These are phyloP conservation scores for Citrullus mucosospermus DNA, from an alignment of 306 rosid genomes.

Conservation along the genomic window DNA sequence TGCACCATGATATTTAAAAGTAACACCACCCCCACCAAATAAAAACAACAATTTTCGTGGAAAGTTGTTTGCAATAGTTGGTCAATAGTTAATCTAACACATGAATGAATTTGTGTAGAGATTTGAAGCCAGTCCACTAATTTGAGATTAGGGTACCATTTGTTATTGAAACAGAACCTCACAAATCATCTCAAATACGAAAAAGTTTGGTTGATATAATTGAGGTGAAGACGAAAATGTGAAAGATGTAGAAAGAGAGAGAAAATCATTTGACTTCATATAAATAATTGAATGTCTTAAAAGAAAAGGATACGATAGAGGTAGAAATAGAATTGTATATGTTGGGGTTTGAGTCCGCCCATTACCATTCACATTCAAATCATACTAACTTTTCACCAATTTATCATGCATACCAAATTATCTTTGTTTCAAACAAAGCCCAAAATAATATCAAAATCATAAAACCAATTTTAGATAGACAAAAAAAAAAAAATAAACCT, in stretches of 20 bases:
- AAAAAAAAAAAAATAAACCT: neutral
- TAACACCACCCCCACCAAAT: neutral
- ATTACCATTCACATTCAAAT: neutral
- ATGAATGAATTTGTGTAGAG: no score
- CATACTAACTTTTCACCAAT: neutral
- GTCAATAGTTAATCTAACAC: no score
- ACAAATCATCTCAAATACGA: neutral
- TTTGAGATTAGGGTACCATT: neutral
- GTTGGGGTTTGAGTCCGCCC: neutral
- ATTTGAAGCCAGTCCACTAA: neutral
- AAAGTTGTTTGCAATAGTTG: no score
- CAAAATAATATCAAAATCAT: neutral
- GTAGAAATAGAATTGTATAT: neutral
- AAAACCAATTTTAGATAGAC: no score
- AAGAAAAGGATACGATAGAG: neutral
- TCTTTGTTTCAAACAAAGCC: neutral
- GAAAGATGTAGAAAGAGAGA: neutral
- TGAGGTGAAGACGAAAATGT: neutral
- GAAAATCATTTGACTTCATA: neutral
- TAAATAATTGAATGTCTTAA: neutral
- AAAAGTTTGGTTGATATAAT: neutral
- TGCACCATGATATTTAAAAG: neutral
- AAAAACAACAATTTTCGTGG: neutral
- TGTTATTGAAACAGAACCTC: neutral
- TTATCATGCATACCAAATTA: neutral